Evolutionary conservation across 345 rosid species (phyloP), one percentile per base, ranked within the genome.

Genomic region (Balakata baccata): DNA sequence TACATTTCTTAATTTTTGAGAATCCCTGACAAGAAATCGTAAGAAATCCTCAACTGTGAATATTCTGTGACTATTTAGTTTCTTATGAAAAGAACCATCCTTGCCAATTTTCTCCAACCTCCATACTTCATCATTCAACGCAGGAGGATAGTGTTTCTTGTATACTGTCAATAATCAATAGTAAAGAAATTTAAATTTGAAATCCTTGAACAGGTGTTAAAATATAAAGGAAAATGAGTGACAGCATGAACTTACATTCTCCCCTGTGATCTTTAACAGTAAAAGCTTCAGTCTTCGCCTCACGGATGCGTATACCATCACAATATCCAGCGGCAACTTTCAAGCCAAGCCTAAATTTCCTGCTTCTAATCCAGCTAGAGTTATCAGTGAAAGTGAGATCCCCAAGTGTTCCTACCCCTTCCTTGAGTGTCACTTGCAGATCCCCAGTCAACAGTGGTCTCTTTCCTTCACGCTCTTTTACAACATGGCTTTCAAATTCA

Each of bases 141-240:
- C 88, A 78, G 99, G 99, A 52, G 99, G 99, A 76, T 95, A 95
- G 82, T 95, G 99, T 79, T 95, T 95, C 87, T 95, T 95, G 90
- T 95, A 95, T 85, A 95, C 99, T 95, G 85, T 65, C 80, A 69
- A 79, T 5, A 38, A 85, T 65, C 80, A 69, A 79, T 5, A 38
- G 60, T 75, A 60, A 58, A 39, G 71, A 18, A 69, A 1, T 13
- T 9, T 41, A 61, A 29, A 13, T 50, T n/a, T 10, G 7, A 53
- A 1, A 7, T 34, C 12, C 13, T 38, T 41, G 61, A 69, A 12
- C 13, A 29, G 62, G 52, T 51, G 39, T 14, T 20, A 66, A 18
- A 14, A 45, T 16, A 17, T 1, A 3, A 25, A 57, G 62, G 38
- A 66, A 20, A 53, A 68, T 63, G 25, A 57, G 37, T 39, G 53